These are phyloP conservation scores for Colletotrichum melonis DNA, from an alignment of 2,329 filamentous ascomycete species.

Conservation along the genomic window DNA sequence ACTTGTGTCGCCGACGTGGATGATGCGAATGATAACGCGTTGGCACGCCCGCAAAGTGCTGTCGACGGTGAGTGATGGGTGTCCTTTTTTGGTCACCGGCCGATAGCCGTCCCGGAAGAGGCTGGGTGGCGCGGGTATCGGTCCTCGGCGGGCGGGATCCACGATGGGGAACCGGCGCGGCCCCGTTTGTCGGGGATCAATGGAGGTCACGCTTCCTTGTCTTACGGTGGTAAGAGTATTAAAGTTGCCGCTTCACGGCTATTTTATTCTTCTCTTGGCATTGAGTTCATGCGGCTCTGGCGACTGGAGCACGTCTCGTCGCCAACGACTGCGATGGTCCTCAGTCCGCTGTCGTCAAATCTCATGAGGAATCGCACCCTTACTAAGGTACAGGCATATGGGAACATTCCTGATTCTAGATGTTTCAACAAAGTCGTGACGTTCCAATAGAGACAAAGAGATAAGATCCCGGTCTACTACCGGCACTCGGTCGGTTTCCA, in stretches of 20 bases:
- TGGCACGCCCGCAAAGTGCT: neutral
- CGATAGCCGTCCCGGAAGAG: constrained; percentile 28
- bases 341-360: neutral
- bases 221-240: neutral
- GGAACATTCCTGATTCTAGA: neutral
- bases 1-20: constrained; percentile 16
- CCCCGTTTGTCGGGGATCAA: constrained; percentile 27
- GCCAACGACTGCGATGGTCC: neutral
- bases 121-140: constrained; percentile 22
- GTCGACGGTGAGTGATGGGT: constrained; percentile 2
- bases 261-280: neutral
- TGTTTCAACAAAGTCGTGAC: neutral
- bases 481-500: neutral
- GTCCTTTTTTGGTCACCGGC: neutral
- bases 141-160: constrained; percentile 9
- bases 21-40: neutral
- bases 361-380: neutral
- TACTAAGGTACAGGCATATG: neutral
- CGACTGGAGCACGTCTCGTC: neutral
- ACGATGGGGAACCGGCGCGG: constrained; percentile 16
- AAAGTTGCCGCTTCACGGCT: neutral
- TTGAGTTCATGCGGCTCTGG: neutral
- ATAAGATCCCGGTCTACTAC: neutral
- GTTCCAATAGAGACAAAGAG: neutral
- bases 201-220: constrained; percentile 5